These are phyloP conservation scores for Geotrichum siamense DNA, from an alignment of 1,139 yeast genomes.

Conservation along the genomic window DNA sequence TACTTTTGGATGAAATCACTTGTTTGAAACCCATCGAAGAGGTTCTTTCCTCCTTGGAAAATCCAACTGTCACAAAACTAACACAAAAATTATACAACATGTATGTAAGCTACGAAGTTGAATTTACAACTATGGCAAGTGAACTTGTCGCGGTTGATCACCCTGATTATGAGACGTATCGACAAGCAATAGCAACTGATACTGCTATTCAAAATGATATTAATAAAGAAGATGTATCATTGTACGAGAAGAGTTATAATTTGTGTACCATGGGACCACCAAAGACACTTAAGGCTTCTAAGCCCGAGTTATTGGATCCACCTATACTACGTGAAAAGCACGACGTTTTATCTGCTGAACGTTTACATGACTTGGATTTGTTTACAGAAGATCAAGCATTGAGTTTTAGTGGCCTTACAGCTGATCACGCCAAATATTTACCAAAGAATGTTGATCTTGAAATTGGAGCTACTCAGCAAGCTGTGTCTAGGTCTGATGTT, in stretches of 20 bases:
- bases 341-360: background rate
- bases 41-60: slow-evolving; percentile 4
- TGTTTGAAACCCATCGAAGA: slow-evolving; percentile 7
- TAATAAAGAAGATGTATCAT: slow-evolving; percentile 1
- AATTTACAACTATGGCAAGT: slow-evolving; percentile 13
- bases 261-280: slow-evolving; percentile 17
- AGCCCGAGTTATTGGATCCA: background rate
- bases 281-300: slow-evolving; percentile 3
- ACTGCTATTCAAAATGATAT: slow-evolving; percentile 7
- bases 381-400: background rate
- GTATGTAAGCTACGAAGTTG: slow-evolving; percentile 12
- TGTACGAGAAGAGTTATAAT: slow-evolving; percentile 10
- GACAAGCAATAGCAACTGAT: slow-evolving; percentile 9
- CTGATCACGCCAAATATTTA: background rate
- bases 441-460: slow-evolving; percentile 13
- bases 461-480: slow-evolving; percentile 9
- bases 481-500: slow-evolving; percentile 11
- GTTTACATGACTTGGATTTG: background rate
- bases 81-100: slow-evolving; percentile 12
- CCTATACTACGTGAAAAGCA: background rate
- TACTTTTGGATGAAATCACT: background rate
- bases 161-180: slow-evolving; percentile 14
- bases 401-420: background rate
- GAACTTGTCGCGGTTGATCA: slow-evolving; percentile 14
- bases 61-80: slow-evolving; percentile 7